A percentile compares a stretch with the other conserved stretches of the same genome.
Evolutionary conservation across 768 basidiomycete genomes (phyloP).

Genomic region (Holtermanniella nyarrowii): DNA sequence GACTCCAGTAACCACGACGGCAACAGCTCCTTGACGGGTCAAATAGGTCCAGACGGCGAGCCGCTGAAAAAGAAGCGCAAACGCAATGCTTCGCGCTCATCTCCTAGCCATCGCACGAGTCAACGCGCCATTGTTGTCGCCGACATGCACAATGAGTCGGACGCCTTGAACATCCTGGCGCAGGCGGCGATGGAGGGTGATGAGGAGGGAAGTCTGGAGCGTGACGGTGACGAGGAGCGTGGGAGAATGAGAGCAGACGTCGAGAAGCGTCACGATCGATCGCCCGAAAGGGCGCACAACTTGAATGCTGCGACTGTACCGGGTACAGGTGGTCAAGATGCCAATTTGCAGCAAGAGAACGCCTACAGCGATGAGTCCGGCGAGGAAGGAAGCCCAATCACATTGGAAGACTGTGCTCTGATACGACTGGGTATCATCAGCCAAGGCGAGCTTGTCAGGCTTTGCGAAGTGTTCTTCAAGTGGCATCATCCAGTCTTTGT

Average conservation of each 20-base stretch:
- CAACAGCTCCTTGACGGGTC: too few species aligned
- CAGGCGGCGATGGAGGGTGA: slow-evolving; percentile 4
- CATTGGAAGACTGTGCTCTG: slow-evolving; percentile 15
- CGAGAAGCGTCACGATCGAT: too few species aligned
- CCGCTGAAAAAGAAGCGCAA: not conserved
- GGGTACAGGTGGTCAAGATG: too few species aligned
- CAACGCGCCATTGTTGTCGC: slow-evolving; percentile 36
- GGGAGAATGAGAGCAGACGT: too few species aligned
- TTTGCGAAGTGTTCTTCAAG: slow-evolving; percentile 29
- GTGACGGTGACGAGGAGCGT: too few species aligned
- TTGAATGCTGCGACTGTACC: too few species aligned
- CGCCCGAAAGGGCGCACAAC: too few species aligned
- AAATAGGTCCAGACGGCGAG: not conserved
- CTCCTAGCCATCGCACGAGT: slow-evolving; percentile 23
- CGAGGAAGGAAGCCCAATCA: not conserved
- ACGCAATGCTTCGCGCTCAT: not conserved
- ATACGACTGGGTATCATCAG: slow-evolving; percentile 27
- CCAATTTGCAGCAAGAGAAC: not conserved
- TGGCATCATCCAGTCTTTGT: slow-evolving; percentile 36
- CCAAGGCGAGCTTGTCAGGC: slow-evolving; percentile 13
- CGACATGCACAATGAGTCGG: slow-evolving; percentile 39
- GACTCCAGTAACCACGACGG: not conserved
- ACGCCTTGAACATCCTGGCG: slow-evolving; percentile 37
- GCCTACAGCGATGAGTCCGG: not conserved
- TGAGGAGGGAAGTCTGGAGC: too few species aligned